Evolutionary conservation across 202 grass and related monocot genomes (phyloP).

Genomic region (Digitaria exilis): DNA sequence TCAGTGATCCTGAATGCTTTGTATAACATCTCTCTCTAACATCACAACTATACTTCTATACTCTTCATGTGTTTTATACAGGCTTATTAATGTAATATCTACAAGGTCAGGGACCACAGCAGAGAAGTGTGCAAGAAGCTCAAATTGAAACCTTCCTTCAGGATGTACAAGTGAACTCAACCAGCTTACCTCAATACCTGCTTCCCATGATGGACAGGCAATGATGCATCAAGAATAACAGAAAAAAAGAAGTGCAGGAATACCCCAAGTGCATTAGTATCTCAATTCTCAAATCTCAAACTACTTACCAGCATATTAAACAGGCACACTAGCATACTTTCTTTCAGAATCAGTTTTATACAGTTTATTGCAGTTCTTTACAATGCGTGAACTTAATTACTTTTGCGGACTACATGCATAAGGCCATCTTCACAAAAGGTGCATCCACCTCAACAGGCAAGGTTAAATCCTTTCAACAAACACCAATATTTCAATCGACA

Average conservation of each 20-base stretch:
- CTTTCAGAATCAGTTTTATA: constrained; percentile 20
- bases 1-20: not conserved
- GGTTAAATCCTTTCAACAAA: constrained; percentile 4
- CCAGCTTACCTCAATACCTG: constrained; percentile 47
- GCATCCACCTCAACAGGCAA: not conserved
- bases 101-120: constrained; percentile 39
- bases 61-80: constrained; percentile 27
- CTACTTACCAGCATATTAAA: not conserved
- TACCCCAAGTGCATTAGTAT: constrained; percentile 6
- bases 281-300: not conserved
- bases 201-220: constrained; percentile 33
- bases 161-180: constrained; percentile 39
- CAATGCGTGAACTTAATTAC: constrained; percentile 6
- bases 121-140: constrained; percentile 2
- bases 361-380: constrained; percentile 21
- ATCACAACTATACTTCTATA: not conserved
- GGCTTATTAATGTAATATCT: constrained; percentile 29
- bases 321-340: not conserved
- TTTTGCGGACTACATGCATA: constrained; percentile 5
- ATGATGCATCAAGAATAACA: constrained; percentile 37
- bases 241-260: not conserved
- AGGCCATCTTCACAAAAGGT: not conserved
- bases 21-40: constrained; percentile 1
- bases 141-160: constrained; percentile 47
- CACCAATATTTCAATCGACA: not conserved